Conservation (phyloP, 108 stramenopile species). For the Conticribra weissflogii region DNA sequence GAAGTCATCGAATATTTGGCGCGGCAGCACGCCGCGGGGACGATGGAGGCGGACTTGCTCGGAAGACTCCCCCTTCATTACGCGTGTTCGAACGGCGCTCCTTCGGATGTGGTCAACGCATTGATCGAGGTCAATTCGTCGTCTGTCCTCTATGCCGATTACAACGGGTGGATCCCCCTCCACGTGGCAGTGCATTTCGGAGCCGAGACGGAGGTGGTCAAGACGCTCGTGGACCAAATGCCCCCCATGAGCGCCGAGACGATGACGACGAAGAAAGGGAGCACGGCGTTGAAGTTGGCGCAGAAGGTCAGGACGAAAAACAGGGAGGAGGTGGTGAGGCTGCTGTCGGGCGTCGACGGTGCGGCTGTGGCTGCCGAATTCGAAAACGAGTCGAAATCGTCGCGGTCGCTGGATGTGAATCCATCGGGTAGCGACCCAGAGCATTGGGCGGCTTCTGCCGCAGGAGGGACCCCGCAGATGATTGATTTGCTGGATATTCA, state of each 20-base stretch:
- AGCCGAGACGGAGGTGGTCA: slow-evolving; percentile 21
- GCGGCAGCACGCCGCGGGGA: slow-evolving; percentile 56
- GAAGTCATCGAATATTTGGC: slow-evolving; percentile 72
- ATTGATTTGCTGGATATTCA: no score
- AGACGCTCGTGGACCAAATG: slow-evolving; percentile 17
- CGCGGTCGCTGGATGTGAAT: no score
- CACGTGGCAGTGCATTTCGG: slow-evolving; percentile 46
- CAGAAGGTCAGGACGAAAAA: slow-evolving; percentile 37
- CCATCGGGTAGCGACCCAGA: slow-evolving; percentile 2
- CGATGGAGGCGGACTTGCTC: slow-evolving; percentile 77
- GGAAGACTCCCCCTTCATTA: slow-evolving; percentile 85
- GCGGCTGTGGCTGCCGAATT: no score
- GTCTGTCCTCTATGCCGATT: slow-evolving; percentile 22
- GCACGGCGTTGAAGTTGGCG: slow-evolving; percentile 30
- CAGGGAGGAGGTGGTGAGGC: slow-evolving; percentile 25
- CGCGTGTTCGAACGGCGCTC: slow-evolving; percentile 85
- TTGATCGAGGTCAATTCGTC: slow-evolving; percentile 67
- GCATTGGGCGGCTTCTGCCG: no score
- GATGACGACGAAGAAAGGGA: slow-evolving; percentile 29
- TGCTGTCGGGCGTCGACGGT: background rate
- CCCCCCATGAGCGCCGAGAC: slow-evolving; percentile 14
- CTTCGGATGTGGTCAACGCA: slow-evolving; percentile 71
- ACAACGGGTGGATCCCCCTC: slow-evolving; percentile 42
- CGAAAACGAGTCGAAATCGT: no score
- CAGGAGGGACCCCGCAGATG: no score